Percentiles rank a stretch among this genome's conserved stretches.
These are phyloP conservation scores for Coprinellus aureogranulatus DNA, from an alignment of 768 basidiomycete genomes.

Conservation along the genomic window DNA sequence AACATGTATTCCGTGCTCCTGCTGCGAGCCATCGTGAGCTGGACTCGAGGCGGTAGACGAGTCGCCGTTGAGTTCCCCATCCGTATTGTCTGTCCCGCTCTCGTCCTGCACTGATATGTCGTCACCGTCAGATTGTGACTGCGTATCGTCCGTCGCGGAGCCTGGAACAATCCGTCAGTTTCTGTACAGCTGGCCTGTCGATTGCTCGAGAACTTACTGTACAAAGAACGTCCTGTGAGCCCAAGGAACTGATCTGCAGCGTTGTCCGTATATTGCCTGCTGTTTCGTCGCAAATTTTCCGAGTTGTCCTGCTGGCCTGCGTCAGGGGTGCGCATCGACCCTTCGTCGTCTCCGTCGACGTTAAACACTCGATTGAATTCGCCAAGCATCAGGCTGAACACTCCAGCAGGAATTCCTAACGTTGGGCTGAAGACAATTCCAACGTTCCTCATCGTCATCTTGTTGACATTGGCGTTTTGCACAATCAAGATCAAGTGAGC, in stretches of 20 bases:
- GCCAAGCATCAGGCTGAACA: conserved; percentile 90
- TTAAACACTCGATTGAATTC: conserved; percentile 95
- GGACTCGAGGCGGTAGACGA: conserved; percentile 47
- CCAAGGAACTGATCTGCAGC: conserved; percentile 84
- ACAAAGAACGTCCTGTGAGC: conserved; percentile 62
- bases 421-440: conserved; percentile 99
- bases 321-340: not conserved
- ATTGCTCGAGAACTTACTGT: conserved; percentile 43
- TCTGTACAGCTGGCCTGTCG: conserved; percentile 9
- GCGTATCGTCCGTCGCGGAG: conserved; percentile 57
- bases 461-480: conserved; percentile 85
- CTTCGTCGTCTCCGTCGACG: conserved; percentile 47
- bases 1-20: conserved; percentile 27
- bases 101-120: conserved; percentile 67
- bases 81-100: conserved; percentile 72
- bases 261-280: conserved; percentile 77
- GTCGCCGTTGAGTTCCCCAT: conserved; percentile 50
- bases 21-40: conserved; percentile 22
- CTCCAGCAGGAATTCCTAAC: conserved; percentile 94
- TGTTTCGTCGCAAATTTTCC: conserved; percentile 67
- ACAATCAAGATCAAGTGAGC: conserved; percentile 95
- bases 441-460: conserved; percentile 98
- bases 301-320: conserved; percentile 5
- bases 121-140: conserved; percentile 71
- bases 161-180: conserved; percentile 15